These are phyloP conservation scores for Emmonsiellopsis sp. DNA, from an alignment of 2,329 filamentous ascomycete species.

Conservation along the genomic window DNA sequence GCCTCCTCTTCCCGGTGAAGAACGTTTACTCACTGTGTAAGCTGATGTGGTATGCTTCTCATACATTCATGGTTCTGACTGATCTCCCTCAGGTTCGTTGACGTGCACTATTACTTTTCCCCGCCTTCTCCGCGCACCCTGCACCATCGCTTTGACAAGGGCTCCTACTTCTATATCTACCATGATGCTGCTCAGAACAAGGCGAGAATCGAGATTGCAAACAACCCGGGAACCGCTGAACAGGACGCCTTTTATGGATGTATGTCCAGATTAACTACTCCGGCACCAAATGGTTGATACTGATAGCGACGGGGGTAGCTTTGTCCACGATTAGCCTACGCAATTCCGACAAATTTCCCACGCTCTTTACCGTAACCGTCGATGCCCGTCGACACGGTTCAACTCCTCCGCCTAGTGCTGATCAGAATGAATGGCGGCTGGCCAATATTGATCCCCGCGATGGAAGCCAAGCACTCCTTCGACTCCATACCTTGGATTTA, in stretches of 20 bases:
- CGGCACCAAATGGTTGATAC: neutral
- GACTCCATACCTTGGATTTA: slow-evolving; percentile 51
- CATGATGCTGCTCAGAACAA: slow-evolving; percentile 45
- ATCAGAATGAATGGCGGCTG: slow-evolving; percentile 47
- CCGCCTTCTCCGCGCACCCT: slow-evolving; percentile 45
- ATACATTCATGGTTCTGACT: slow-evolving; percentile 3
- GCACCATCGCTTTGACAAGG: slow-evolving; percentile 55
- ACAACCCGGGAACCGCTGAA: slow-evolving; percentile 52
- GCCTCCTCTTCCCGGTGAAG: slow-evolving; percentile 38
- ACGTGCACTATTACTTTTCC: slow-evolving; percentile 56
- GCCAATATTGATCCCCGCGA: slow-evolving; percentile 43
- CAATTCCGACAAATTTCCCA: slow-evolving; percentile 52
- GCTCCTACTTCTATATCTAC: slow-evolving; percentile 57
- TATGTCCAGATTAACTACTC: slow-evolving; percentile 21
- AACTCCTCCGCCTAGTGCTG: slow-evolving; percentile 15
- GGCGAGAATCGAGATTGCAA: slow-evolving; percentile 53
- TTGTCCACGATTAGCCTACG: slow-evolving; percentile 44
- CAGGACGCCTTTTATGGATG: slow-evolving; percentile 56
- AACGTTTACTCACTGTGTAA: slow-evolving; percentile 38
- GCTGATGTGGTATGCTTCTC: slow-evolving; percentile 10
- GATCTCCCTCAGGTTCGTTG: slow-evolving; percentile 44
- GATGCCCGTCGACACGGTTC: slow-evolving; percentile 29
- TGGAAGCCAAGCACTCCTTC: slow-evolving; percentile 42
- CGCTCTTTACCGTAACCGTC: slow-evolving; percentile 48
- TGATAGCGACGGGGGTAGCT: slow-evolving; percentile 23